Conservation (phyloP, 2,329 filamentous ascomycete genomes). For the Aspergillus oerlinghausenensis region DNA sequence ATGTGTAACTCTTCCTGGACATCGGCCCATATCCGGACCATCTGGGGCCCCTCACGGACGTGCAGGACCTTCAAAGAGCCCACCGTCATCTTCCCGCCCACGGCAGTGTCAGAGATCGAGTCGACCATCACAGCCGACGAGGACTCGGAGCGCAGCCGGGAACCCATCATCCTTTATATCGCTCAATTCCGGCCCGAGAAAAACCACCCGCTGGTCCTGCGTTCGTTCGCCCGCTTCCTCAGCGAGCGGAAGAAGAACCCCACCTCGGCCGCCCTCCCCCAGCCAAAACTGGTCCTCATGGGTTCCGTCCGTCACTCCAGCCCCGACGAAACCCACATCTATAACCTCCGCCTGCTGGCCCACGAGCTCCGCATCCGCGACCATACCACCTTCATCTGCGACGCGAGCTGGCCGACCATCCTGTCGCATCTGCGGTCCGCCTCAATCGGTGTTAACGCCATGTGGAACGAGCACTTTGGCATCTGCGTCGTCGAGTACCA, state of each 20-base stretch:
- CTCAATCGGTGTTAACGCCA: constrained; percentile 88
- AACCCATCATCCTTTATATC: constrained; percentile 79
- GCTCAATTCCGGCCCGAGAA: constrained; percentile 97
- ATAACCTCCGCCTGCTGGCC: constrained; percentile 77
- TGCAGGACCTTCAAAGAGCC: constrained; percentile 41
- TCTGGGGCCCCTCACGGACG: constrained; percentile 63
- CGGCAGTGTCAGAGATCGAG: constrained; percentile 80
- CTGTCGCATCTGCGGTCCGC: constrained; percentile 71
- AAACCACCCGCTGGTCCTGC: constrained; percentile 82
- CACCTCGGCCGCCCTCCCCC: constrained; percentile 35
- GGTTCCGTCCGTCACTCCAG: constrained; percentile 78
- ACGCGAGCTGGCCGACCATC: constrained; percentile 85
- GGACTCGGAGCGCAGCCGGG: constrained; percentile 63
- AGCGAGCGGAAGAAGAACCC: constrained; percentile 49
- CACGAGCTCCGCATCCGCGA: constrained; percentile 84
- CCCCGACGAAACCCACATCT: constrained; percentile 59
- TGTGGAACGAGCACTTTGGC: constrained; percentile 99
- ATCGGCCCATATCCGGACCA: constrained; percentile 69
- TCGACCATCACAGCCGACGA: constrained; percentile 66
- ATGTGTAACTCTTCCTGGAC: constrained; percentile 99
- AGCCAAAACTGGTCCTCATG: constrained; percentile 72
- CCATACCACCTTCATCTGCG: constrained; percentile 78
- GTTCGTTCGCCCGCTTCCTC: constrained; percentile 75
- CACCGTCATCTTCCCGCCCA: constrained; percentile 82
- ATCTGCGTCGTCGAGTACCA: constrained; percentile 99